Evolutionary conservation across 2,329 filamentous ascomycete species (phyloP), one percentile per base, ranked within the genome.

Genomic region (Tympanopsis confertula): DNA sequence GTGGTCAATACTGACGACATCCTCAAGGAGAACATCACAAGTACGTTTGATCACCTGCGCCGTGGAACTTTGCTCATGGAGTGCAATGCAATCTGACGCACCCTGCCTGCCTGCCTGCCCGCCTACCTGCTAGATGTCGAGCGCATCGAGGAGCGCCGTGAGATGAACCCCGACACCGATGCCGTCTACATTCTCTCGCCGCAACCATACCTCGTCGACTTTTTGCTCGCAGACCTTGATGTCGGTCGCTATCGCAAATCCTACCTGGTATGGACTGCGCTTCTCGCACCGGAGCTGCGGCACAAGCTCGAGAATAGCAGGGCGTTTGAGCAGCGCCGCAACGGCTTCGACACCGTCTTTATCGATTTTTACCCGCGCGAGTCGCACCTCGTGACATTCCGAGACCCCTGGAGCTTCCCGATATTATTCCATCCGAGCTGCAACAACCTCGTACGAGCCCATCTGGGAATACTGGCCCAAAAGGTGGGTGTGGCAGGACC

Each of bases 1-100:
- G 83, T 86, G 35, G 77, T 91, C 56, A 89, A 86, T 52, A 84
- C 95, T 66, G 89, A 98, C 74, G 86, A 95, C 53, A 93, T 98
- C 47, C 81, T 98, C 62, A 93, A 94, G 56, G 78, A 87, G 62
- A 94, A 94, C 58, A 85, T 98, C 60, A 89, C 88, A 47, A 94
- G 88, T 94, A 71, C 56, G 80, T 50, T 42, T 36, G 32, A 38
- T 14, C 37, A 19, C 32, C 33, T 13, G 33, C 20, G 33, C 7
- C 36, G 35, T 20, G 17, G 42, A 33, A 35, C 15, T 19, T 37
- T 19, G 22, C 13, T 14, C 19, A 4, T 15, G 5, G 19, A 19
- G 24, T 36, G 20, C 33, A n/a, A 26, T 42, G 37, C 39, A 36
- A 30, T 39, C 37, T 41, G 44, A 20, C 38, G 13, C 37, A 39